Conservation (phyloP, 169 alveolate species). For the Perkinsus marinus region DNA sequence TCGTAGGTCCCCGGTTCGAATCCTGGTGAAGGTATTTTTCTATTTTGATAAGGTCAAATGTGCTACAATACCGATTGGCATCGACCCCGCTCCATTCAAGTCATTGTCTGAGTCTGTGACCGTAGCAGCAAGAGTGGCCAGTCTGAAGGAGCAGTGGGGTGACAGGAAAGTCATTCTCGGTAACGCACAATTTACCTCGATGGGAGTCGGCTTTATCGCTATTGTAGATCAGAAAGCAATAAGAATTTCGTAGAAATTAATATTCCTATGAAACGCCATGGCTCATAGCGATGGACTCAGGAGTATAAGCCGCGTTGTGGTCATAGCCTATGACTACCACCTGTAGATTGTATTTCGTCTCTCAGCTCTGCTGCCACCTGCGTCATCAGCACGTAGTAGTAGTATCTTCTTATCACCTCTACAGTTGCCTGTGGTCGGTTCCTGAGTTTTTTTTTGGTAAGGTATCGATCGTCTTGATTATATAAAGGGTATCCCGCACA, state of each 20-base stretch:
- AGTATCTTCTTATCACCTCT: background rate
- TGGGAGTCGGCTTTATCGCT: too few relatives aligned
- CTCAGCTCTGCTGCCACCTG: too few relatives aligned
- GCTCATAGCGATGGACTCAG: too few relatives aligned
- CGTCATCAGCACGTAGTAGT: too few relatives aligned
- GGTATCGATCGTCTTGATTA: conserved; percentile 37
- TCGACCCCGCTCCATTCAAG: conserved; percentile 9
- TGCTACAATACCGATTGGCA: conserved; percentile 32
- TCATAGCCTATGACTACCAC: too few relatives aligned
- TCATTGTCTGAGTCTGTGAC: background rate
- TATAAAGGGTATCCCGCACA: conserved; percentile 42
- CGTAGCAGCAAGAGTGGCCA: background rate
- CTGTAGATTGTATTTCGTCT: too few relatives aligned
- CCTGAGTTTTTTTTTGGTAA: background rate
- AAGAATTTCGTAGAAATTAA: too few relatives aligned
- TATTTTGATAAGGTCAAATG: background rate
- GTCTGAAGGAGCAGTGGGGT: background rate
- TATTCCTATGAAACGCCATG: too few relatives aligned
- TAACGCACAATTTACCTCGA: too few relatives aligned
- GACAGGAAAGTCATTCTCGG: background rate
- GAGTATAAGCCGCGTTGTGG: too few relatives aligned
- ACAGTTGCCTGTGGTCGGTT: background rate
- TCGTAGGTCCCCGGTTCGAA: conserved; percentile 3
- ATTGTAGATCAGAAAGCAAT: too few relatives aligned
- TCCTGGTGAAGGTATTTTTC: background rate